phyloP scores from a whole-genome alignment of 352 stramenopile species.

The Pythium myriotylum region DNA sequence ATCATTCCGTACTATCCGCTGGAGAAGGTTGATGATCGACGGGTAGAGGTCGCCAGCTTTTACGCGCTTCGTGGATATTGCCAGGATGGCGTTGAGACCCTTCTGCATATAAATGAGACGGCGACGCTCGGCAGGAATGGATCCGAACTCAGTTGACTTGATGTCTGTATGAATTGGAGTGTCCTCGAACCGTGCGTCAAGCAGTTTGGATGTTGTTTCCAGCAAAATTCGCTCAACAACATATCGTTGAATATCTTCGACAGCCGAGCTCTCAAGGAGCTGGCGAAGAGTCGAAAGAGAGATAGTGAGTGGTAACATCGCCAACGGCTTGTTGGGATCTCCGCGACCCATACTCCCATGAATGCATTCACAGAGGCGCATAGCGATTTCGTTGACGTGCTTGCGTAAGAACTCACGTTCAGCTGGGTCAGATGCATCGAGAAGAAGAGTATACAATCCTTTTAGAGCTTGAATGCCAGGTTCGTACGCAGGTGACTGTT shows the following conservation, averaged over 20 bases:
- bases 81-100: slow-evolving; percentile 65
- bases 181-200: slow-evolving; percentile 72
- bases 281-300: slow-evolving; percentile 67
- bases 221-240: slow-evolving; percentile 78
- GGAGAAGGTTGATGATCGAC: slow-evolving; percentile 75
- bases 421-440: slow-evolving; percentile 49
- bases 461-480: slow-evolving; percentile 81
- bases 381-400: slow-evolving; percentile 81
- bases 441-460: slow-evolving; percentile 77
- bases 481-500: slow-evolving; percentile 51
- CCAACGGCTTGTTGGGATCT: slow-evolving; percentile 64
- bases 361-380: slow-evolving; percentile 74
- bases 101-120: slow-evolving; percentile 73
- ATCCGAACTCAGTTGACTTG: slow-evolving; percentile 41
- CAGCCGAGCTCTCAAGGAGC: slow-evolving; percentile 59
- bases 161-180: slow-evolving; percentile 46
- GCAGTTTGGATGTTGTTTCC: slow-evolving; percentile 72
- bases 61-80: slow-evolving; percentile 55
- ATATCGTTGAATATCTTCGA: slow-evolving; percentile 69
- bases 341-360: slow-evolving; percentile 68
- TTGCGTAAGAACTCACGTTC: slow-evolving; percentile 70
- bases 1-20: slow-evolving; percentile 80
- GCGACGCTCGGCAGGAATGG: slow-evolving; percentile 15
- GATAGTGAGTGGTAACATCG: slow-evolving; percentile 72
- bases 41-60: slow-evolving; percentile 75